phyloP scores from a whole-genome alignment of 805 yeast species.

The Teunomyces atbi region DNA sequence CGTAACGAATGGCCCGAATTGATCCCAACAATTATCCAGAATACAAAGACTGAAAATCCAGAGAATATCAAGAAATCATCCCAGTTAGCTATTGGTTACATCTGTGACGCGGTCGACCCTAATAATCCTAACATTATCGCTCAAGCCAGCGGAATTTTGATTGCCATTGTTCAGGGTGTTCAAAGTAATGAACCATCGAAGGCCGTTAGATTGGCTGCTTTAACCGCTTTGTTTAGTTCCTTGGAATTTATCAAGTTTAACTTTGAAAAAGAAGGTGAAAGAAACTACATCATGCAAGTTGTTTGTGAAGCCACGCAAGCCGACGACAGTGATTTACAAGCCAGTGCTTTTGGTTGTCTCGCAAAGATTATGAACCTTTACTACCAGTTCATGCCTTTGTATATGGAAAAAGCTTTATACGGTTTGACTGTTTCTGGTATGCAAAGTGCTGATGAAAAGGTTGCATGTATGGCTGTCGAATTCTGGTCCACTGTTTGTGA shows the following conservation, averaged over 20 bases:
- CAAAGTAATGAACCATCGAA: conserved; percentile 74
- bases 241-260: conserved; percentile 84
- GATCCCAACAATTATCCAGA: conserved; percentile 78
- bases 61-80: conserved; percentile 84
- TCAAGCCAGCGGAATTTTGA: conserved; percentile 87
- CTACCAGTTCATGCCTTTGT: conserved; percentile 85
- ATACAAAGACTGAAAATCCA: conserved; percentile 77
- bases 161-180: conserved; percentile 97
- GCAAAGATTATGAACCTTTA: conserved; percentile 89
- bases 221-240: conserved; percentile 88
- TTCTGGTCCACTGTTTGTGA: conserved; percentile 99
- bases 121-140: conserved; percentile 69
- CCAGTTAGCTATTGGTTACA: conserved; percentile 86
- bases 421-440: conserved; percentile 88
- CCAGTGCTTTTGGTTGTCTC: conserved; percentile 93
- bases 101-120: conserved; percentile 93
- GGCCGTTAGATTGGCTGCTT: conserved; percentile 81
- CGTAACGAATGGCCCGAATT: conserved; percentile 84
- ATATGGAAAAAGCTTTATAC: conserved; percentile 96
- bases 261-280: conserved; percentile 90
- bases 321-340: conserved; percentile 74
- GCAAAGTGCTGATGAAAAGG: conserved; percentile 80
- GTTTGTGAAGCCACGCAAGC: conserved; percentile 99
- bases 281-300: conserved; percentile 97
- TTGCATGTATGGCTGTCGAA: conserved; percentile 97